phyloP scores from a whole-genome alignment of 2,329 filamentous ascomycete genomes.

The Decorospora gaudefroyi region DNA sequence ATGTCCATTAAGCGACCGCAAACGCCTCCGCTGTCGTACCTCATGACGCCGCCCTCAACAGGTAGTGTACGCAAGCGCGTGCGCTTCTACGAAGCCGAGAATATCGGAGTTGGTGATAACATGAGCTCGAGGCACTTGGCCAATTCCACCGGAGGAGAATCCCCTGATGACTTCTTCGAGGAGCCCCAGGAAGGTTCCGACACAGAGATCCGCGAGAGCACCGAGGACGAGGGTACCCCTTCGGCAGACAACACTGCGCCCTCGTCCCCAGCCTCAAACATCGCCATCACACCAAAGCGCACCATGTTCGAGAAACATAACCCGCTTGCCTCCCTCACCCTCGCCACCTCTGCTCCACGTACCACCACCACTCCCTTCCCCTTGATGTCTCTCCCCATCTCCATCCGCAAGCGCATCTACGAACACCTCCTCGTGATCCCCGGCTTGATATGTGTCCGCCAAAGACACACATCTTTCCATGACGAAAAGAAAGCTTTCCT shows the following conservation, averaged over 20 bases:
- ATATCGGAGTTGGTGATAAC: neutral
- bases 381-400: constrained; percentile 30
- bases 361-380: constrained; percentile 11
- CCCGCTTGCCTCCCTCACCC: neutral
- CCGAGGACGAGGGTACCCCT: constrained; percentile 1
- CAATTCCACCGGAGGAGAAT: constrained; percentile 11
- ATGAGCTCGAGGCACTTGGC: constrained; percentile 5
- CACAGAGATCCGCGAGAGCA: constrained; percentile 5
- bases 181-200: constrained; percentile 16
- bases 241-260: neutral
- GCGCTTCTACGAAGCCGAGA: constrained; percentile 7
- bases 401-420: constrained; percentile 30
- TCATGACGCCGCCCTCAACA: constrained; percentile 31
- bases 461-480: constrained; percentile 30
- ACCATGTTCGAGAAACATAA: constrained; percentile 5
- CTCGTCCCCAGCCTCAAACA: neutral
- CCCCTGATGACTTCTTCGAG: constrained; percentile 9
- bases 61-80: constrained; percentile 13
- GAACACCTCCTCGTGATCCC: constrained; percentile 29
- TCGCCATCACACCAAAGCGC: neutral
- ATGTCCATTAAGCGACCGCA: constrained; percentile 4
- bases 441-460: constrained; percentile 31
- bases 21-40: constrained; percentile 17
- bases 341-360: neutral
- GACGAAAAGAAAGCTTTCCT: constrained; percentile 21